Evolutionary conservation across 495 filamentous ascomycete species (phyloP).

Genomic region (Hypoxylon rickii): DNA sequence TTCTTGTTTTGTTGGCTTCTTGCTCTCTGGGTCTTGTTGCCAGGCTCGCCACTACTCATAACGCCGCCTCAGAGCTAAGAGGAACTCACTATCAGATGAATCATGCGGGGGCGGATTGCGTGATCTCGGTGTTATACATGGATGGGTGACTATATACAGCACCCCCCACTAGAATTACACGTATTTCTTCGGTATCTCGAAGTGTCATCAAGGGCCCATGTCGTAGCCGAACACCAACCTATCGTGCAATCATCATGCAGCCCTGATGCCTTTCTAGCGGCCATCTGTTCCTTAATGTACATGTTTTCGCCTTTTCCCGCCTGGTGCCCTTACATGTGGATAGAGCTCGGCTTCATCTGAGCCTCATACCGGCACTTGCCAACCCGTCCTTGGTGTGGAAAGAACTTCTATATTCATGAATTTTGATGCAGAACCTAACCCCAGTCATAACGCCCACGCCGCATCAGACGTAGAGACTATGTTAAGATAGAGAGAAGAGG

Average conservation of each 20-base stretch:
- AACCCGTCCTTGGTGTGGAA: constrained; percentile 16
- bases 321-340: constrained; percentile 6
- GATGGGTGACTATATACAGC: constrained; percentile 36
- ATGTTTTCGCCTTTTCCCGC: constrained; percentile 30
- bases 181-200: constrained; percentile 20
- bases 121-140: constrained; percentile 32
- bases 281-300: constrained; percentile 36
- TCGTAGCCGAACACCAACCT: constrained; percentile 20
- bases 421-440: constrained; percentile 30
- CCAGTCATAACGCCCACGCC: constrained; percentile 3
- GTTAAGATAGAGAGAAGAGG: constrained; percentile 31
- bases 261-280: constrained; percentile 30
- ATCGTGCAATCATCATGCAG: constrained; percentile 29
- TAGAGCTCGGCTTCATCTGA: constrained; percentile 14
- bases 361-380: constrained; percentile 12
- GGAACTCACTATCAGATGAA: background rate
- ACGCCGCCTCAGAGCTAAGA: background rate
- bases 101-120: background rate
- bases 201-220: constrained; percentile 19
- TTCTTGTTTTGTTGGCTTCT: no score
- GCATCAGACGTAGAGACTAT: constrained; percentile 15
- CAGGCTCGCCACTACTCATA: no score
- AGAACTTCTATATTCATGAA: constrained; percentile 35
- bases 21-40: no score
- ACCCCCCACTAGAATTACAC: constrained; percentile 37